Evolutionary conservation across 345 rosid genomes (phyloP).

Genomic region (Dovyalis caffra): DNA sequence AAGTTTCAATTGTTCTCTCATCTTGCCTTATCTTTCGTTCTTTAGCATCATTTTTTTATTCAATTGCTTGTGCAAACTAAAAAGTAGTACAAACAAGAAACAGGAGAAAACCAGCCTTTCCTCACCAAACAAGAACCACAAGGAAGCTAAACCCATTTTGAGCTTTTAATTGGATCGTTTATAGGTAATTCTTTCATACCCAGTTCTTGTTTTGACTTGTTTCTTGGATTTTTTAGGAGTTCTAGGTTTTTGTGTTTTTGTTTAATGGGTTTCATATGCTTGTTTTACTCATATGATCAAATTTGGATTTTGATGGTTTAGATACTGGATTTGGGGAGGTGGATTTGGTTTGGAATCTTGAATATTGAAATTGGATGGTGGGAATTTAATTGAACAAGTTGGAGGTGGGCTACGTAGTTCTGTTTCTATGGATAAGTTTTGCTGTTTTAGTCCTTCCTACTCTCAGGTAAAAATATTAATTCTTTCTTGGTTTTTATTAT

Average conservation of each 20-base stretch:
- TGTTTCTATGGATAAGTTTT: slow-evolving; percentile 36
- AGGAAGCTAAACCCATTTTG: slow-evolving; percentile 2
- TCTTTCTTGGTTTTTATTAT: neutral
- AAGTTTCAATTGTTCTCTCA: slow-evolving; percentile 16
- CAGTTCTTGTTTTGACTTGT: slow-evolving; percentile 10
- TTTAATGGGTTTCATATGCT: neutral
- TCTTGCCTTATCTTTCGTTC: neutral
- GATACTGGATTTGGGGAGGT: slow-evolving; percentile 24
- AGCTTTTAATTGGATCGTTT: slow-evolving; percentile 16
- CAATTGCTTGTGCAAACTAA: slow-evolving; percentile 31
- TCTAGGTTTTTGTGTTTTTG: slow-evolving; percentile 15
- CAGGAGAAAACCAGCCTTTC: slow-evolving; percentile 3
- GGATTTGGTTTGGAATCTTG: slow-evolving; percentile 17
- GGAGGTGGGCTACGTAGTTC: slow-evolving; percentile 18
- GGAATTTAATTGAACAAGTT: slow-evolving; percentile 18
- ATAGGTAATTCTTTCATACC: slow-evolving; percentile 28
- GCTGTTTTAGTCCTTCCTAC: slow-evolving; percentile 39
- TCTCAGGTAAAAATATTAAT: slow-evolving; percentile 29
- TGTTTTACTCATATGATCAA: slow-evolving; percentile 10
- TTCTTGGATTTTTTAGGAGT: neutral
- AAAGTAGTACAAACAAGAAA: neutral
- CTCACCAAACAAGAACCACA: neutral
- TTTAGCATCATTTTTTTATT: slow-evolving; percentile 18
- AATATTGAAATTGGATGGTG: slow-evolving; percentile 21
- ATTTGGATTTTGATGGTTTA: slow-evolving; percentile 25